These are phyloP conservation scores for Colletotrichum camelliae DNA, from an alignment of 2,329 filamentous ascomycete genomes.

Conservation along the genomic window DNA sequence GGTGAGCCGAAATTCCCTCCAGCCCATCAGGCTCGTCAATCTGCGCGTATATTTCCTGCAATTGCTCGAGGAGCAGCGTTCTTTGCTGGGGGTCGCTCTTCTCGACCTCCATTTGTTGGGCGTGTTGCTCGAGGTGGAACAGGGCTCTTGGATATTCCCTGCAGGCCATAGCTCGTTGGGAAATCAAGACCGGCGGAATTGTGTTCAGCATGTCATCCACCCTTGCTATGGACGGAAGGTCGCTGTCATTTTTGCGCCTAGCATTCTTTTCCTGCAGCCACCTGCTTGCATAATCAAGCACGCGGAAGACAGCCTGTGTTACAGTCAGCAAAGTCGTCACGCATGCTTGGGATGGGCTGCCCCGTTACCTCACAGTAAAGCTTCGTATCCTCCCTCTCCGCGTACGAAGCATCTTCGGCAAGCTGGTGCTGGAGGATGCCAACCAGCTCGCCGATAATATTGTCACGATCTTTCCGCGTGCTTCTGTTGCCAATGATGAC, in stretches of 20 bases:
- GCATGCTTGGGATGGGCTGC: constrained; percentile 23
- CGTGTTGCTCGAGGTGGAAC: constrained; percentile 94
- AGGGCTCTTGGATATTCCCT: constrained; percentile 90
- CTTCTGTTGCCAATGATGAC: constrained; percentile 74
- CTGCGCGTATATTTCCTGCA: constrained; percentile 94
- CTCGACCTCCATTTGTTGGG: constrained; percentile 56
- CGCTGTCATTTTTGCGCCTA: constrained; percentile 31
- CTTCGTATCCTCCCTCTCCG: constrained; percentile 77
- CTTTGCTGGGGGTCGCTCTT: constrained; percentile 55
- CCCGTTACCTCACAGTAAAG: constrained; percentile 79
- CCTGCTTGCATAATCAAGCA: constrained; percentile 88
- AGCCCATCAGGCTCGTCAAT: constrained; percentile 98
- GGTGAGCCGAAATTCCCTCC: constrained; percentile 88
- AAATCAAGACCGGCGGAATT: constrained; percentile 78
- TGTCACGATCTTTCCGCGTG: constrained; percentile 64
- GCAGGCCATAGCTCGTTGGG: constrained; percentile 88
- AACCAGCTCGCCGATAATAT: constrained; percentile 76
- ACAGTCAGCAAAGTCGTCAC: background rate
- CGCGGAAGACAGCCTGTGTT: constrained; percentile 79
- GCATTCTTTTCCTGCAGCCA: constrained; percentile 83
- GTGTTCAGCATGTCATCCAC: constrained; percentile 58
- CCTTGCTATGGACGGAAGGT: constrained; percentile 54
- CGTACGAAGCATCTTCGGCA: constrained; percentile 55
- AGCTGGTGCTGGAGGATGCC: constrained; percentile 72
- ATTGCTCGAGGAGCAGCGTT: constrained; percentile 73